Percentiles rank a stretch among this genome's conserved stretches.
These are phyloP conservation scores for Beauveria australis DNA, from an alignment of 2,329 filamentous ascomycete species.

Conservation along the genomic window DNA sequence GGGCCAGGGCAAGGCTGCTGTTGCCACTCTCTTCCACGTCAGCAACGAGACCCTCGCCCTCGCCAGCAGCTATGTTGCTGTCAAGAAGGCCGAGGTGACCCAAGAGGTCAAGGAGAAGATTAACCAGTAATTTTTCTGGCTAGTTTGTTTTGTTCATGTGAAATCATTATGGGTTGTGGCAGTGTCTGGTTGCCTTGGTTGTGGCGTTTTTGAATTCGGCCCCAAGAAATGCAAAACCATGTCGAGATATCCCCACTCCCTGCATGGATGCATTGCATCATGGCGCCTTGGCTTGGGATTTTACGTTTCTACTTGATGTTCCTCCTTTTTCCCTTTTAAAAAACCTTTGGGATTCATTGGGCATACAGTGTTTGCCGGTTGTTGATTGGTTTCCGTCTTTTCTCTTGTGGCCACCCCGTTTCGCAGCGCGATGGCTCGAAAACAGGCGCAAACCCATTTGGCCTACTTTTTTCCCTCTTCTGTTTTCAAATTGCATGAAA, in stretches of 20 bases:
- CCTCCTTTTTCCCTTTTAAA: not conserved
- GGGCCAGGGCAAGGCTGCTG: slow-evolving; percentile 60
- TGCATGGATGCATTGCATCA: not conserved
- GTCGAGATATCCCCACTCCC: not conserved
- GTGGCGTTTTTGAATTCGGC: slow-evolving; percentile 7
- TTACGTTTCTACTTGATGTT: not conserved
- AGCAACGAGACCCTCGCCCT: slow-evolving; percentile 56
- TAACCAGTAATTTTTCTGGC: slow-evolving; percentile 29
- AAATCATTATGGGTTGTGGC: not conserved
- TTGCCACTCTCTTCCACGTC: slow-evolving; percentile 60
- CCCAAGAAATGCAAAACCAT: not conserved
- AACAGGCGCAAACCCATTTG: not conserved
- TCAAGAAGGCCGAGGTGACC: slow-evolving; percentile 55
- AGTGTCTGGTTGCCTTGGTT: not conserved
- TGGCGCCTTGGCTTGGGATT: not conserved
- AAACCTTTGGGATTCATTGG: not conserved
- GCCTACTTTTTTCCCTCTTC: not conserved
- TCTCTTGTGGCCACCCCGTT: not conserved
- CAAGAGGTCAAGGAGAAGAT: slow-evolving; percentile 44
- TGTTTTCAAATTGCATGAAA: slow-evolving; percentile 10
- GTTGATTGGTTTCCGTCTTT: slow-evolving; percentile 9
- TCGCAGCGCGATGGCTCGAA: not conserved
- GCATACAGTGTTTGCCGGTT: slow-evolving; percentile 10
- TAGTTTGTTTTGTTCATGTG: not conserved
- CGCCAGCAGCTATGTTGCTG: slow-evolving; percentile 49